These are phyloP conservation scores for Hypoxylon fuscum DNA, from an alignment of 495 filamentous ascomycete genomes.

Conservation along the genomic window DNA sequence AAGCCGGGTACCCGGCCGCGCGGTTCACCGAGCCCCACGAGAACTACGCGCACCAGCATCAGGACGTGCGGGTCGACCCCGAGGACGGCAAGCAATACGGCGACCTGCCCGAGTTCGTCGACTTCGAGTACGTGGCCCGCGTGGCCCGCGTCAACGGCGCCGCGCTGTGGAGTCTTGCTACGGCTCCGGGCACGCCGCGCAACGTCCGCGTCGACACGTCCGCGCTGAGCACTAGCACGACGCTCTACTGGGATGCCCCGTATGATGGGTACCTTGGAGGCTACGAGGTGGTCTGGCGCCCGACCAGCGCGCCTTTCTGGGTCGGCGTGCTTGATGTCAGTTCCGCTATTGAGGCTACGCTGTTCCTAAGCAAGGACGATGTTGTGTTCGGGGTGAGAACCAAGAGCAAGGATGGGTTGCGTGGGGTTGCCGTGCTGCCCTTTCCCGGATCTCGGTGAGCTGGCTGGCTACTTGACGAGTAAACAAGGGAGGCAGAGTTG, in stretches of 20 bases:
- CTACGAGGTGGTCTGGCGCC: slow-evolving; percentile 64
- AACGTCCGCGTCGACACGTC: slow-evolving; percentile 59
- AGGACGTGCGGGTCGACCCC: slow-evolving; percentile 58
- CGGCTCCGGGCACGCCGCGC: slow-evolving; percentile 52
- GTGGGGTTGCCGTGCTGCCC: slow-evolving; percentile 43
- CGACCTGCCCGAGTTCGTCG: slow-evolving; percentile 61
- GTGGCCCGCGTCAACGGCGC: slow-evolving; percentile 62
- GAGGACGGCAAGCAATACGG: slow-evolving; percentile 60
- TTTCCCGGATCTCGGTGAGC: slow-evolving; percentile 31
- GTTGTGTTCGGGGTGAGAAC: slow-evolving; percentile 61
- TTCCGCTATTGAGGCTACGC: slow-evolving; percentile 46
- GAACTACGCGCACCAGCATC: slow-evolving; percentile 64
- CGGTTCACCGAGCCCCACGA: slow-evolving; percentile 65
- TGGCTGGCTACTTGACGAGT: background rate
- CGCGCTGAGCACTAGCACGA: slow-evolving; percentile 54
- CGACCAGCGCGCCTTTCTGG: slow-evolving; percentile 56
- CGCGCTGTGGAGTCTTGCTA: slow-evolving; percentile 58
- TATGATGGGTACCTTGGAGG: slow-evolving; percentile 26
- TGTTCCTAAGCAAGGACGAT: slow-evolving; percentile 62
- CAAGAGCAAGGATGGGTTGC: slow-evolving; percentile 53
- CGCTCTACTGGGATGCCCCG: slow-evolving; percentile 53
- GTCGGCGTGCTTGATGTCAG: slow-evolving; percentile 54
- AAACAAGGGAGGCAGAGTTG: too few relatives aligned
- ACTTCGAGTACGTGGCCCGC: slow-evolving; percentile 60
- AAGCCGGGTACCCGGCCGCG: slow-evolving; percentile 57